phyloP scores from a whole-genome alignment of 1,284 basidiomycete genomes.

The Marasmius fiardii region DNA sequence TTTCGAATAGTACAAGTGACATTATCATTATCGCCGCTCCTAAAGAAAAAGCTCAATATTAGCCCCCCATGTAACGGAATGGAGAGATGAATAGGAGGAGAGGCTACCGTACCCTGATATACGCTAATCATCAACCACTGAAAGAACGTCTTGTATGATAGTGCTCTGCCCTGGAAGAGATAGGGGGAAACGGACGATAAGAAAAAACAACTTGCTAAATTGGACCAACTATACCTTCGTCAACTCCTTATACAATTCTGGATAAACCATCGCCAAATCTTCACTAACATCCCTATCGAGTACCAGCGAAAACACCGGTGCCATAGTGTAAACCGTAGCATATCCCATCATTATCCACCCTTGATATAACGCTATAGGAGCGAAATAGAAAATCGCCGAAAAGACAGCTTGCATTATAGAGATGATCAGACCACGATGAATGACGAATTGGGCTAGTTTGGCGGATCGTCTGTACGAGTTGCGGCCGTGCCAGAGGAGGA shows the following conservation, averaged over 20 bases:
- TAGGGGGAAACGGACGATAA: too few relatives aligned
- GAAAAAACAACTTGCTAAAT: too few relatives aligned
- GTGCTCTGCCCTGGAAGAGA: slow-evolving; percentile 90
- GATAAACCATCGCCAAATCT: slow-evolving; percentile 92
- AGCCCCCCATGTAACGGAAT: not conserved
- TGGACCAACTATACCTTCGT: slow-evolving; percentile 76
- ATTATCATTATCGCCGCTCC: slow-evolving; percentile 99
- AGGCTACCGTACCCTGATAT: slow-evolving; percentile 79
- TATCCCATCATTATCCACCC: slow-evolving; percentile 99
- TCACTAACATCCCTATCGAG: slow-evolving; percentile 96
- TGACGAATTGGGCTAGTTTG: slow-evolving; percentile 98
- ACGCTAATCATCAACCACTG: slow-evolving; percentile 97
- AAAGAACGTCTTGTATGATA: slow-evolving; percentile 98
- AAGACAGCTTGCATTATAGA: slow-evolving; percentile 98
- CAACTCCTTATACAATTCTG: slow-evolving; percentile 96
- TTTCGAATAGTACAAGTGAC: slow-evolving; percentile 94
- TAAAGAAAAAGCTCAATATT: too few relatives aligned
- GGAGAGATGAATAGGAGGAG: not conserved
- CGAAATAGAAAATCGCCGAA: slow-evolving; percentile 97
- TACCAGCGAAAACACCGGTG: slow-evolving; percentile 96
- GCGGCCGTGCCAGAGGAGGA: slow-evolving; percentile 95
- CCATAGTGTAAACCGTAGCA: slow-evolving; percentile 98
- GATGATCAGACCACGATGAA: slow-evolving; percentile 97
- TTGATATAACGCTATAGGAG: slow-evolving; percentile 97
- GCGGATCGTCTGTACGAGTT: slow-evolving; percentile 98